These are phyloP conservation scores for Phialemoniopsis sp. DNA, from an alignment of 2,329 filamentous ascomycete genomes.

Conservation along the genomic window DNA sequence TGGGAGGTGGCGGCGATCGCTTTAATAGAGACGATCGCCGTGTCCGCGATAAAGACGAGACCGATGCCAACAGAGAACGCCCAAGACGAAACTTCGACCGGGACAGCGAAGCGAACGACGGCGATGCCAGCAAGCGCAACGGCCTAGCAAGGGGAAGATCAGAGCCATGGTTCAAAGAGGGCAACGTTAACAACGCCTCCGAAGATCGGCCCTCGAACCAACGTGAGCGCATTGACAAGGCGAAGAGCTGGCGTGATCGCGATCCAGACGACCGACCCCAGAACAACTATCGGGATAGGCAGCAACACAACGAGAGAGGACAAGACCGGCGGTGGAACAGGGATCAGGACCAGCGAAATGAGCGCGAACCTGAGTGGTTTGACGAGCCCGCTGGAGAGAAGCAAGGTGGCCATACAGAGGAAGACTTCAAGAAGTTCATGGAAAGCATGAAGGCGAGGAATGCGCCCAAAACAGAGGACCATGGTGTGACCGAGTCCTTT, in stretches of 20 bases:
- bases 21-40: slow-evolving; percentile 37
- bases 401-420: slow-evolving; percentile 70
- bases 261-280: slow-evolving; percentile 31
- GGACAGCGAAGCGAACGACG: slow-evolving; percentile 48
- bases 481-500: slow-evolving; percentile 24
- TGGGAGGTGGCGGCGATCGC: slow-evolving; percentile 47
- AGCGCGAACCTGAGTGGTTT: slow-evolving; percentile 89
- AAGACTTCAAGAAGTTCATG: slow-evolving; percentile 94
- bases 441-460: slow-evolving; percentile 77
- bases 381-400: slow-evolving; percentile 70
- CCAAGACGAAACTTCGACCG: slow-evolving; percentile 24
- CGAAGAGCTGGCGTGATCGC: slow-evolving; percentile 59
- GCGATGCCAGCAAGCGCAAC: slow-evolving; percentile 57
- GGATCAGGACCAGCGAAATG: slow-evolving; percentile 51
- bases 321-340: slow-evolving; percentile 52
- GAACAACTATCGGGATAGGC: slow-evolving; percentile 27
- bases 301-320: slow-evolving; percentile 56
- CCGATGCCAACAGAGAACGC: slow-evolving; percentile 46
- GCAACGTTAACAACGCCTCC: slow-evolving; percentile 26
- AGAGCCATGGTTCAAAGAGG: slow-evolving; percentile 73
- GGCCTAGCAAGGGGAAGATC: slow-evolving; percentile 61
- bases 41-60: slow-evolving; percentile 51
- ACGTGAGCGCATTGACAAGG: slow-evolving; percentile 53
- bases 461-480: slow-evolving; percentile 28
- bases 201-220: slow-evolving; percentile 19